These are phyloP conservation scores for Pseudonectria buxi DNA, from an alignment of 2,329 filamentous ascomycete genomes.

Conservation along the genomic window DNA sequence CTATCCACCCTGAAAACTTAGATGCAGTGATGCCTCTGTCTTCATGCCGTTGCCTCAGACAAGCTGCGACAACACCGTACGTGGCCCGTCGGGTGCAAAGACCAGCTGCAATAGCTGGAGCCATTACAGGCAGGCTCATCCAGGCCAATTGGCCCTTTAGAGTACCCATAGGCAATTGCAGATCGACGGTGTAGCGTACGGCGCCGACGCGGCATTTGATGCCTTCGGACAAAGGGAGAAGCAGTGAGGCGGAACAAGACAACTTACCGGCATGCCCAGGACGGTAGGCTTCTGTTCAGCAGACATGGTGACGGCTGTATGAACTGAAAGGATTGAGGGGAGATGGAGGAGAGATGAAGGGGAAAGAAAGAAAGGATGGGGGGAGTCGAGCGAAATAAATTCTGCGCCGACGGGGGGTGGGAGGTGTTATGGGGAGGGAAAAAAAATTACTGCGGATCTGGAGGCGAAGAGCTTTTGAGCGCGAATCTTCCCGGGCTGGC, in stretches of 20 bases:
- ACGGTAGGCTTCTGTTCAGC: conserved; percentile 48
- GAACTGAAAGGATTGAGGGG: conserved; percentile 54
- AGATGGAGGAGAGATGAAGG: conserved; percentile 45
- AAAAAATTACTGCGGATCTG: conserved; percentile 47
- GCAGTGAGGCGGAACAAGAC: conserved; percentile 3
- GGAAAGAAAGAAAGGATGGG: conserved; percentile 36
- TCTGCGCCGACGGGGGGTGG: conserved; percentile 37
- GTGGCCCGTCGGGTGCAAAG: background rate
- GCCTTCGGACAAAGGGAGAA: conserved; percentile 3
- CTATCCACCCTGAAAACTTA: conserved; percentile 3
- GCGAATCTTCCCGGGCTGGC: conserved; percentile 47
- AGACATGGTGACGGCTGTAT: conserved; percentile 47
- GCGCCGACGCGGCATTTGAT: conserved; percentile 26
- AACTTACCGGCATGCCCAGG: conserved; percentile 62
- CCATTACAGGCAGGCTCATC: background rate
- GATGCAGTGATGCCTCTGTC: background rate
- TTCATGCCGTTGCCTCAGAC: background rate
- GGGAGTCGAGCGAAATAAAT: conserved; percentile 38
- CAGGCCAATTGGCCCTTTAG: conserved; percentile 12
- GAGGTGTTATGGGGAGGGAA: conserved; percentile 37
- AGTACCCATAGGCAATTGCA: conserved; percentile 1
- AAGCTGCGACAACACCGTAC: conserved; percentile 5
- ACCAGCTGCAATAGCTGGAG: background rate
- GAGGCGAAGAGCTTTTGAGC: conserved; percentile 41
- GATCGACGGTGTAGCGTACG: conserved; percentile 9